Evolutionary conservation across 352 stramenopile species (phyloP), one percentile per base, ranked within the genome.

Genomic region (Globisporangium sylvaticum): DNA sequence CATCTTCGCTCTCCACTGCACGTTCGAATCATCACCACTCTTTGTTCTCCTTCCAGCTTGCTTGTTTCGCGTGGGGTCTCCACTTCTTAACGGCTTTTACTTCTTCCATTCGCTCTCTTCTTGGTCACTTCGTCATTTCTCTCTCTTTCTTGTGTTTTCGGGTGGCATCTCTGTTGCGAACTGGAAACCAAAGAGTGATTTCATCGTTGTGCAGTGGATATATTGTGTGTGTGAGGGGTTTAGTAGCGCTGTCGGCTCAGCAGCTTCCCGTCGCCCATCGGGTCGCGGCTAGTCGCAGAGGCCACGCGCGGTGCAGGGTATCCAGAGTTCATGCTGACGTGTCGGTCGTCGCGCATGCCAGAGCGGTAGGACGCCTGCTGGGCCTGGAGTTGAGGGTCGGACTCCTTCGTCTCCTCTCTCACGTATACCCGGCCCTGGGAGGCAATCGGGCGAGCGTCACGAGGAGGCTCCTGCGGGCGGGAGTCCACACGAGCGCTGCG

Each of bases 161-260:
- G 29, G 29, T 32, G 29, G 29, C 29, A 58, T 69, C 34, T 46
- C 18, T 64, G 54, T 62, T 59, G 50, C 55, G 24, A 55, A 67
- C 52, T 25, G 50, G 54, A 4, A 42, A 34, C 34, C 58, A 61
- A 48, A 46, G 34, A 62, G 52, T 53, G 34, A 20, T 18, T 58
- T 53, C 29, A 60, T 46, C 59, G 53, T 56, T 37, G 44, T 55
- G 52, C 66, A 59, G 29, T 29, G 15, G 34, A 50, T 57, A 24
- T 20, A 58, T 34, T 44, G 50, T 25, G 46, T 24, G 32, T 39
- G 20, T 1, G 24, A 37, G n/a, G 55, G 64, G 58, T 64, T 85
- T 77, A 92, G 72, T 92, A 92, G 72, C 84, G 84, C 77, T 92
- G 84, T 75, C 84, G 82, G 72, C 80, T 91, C 67, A 90, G 72